Percentiles rank a stretch among this genome's conserved stretches.
These are phyloP conservation scores for Acer negundo DNA, from an alignment of 345 rosid species.

Conservation along the genomic window DNA sequence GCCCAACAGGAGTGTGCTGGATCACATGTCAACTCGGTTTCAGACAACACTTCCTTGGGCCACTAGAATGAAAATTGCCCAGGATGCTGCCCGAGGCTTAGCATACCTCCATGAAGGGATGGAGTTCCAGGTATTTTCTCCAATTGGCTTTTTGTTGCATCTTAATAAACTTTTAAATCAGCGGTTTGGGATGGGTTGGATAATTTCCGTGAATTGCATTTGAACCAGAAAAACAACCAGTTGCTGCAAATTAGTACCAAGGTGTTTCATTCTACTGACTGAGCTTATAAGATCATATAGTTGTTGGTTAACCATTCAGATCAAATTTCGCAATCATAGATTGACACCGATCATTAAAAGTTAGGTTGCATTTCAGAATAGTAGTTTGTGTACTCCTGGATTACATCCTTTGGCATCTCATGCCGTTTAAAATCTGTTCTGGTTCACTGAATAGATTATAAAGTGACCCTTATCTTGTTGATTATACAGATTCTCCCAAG, in stretches of 20 bases:
- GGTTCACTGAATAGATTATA: too few species aligned
- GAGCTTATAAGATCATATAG: background rate
- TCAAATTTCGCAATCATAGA: background rate
- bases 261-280: background rate
- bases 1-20: constrained; percentile 89
- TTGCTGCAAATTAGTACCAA: background rate
- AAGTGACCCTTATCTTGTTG: too few species aligned
- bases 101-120: constrained; percentile 91
- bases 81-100: constrained; percentile 84
- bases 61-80: constrained; percentile 77
- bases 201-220: background rate
- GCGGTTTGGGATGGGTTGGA: background rate
- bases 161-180: background rate
- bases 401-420: too few species aligned
- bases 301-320: too few species aligned
- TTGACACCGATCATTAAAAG: background rate
- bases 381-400: too few species aligned
- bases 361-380: constrained; percentile 3
- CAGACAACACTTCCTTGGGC: constrained; percentile 72
- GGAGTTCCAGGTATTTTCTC: constrained; percentile 80
- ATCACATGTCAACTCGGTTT: constrained; percentile 71
- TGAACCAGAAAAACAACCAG: background rate
- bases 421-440: too few species aligned
- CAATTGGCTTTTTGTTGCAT: background rate
- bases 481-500: too few species aligned